phyloP scores from a whole-genome alignment of 306 rosid species.

The Carpinus fangiana region DNA sequence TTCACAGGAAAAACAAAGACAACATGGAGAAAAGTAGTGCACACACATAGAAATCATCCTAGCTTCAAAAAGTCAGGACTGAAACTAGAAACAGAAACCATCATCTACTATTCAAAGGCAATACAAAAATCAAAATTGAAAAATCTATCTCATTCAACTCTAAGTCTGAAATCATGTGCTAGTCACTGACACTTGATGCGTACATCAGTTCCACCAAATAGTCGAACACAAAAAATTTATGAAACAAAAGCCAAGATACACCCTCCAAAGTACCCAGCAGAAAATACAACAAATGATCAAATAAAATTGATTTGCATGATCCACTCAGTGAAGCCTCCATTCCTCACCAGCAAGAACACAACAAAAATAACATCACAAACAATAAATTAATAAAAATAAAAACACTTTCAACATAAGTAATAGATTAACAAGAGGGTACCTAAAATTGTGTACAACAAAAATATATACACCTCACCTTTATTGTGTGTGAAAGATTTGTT shows the following conservation, averaged over 20 bases:
- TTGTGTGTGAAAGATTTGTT: conserved; percentile 84
- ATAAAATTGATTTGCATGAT: not conserved
- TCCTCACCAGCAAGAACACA: not conserved
- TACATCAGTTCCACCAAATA: not conserved
- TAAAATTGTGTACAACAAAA: conserved; percentile 14
- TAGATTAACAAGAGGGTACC: not conserved
- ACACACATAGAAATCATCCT: too few species aligned
- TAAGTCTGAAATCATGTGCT: too few species aligned
- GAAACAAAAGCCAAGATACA: not conserved
- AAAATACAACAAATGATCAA: conserved; percentile 1
- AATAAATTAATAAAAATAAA: not conserved
- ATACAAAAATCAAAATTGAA: too few species aligned
- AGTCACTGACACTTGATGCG: not conserved
- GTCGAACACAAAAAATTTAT: not conserved
- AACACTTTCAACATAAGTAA: not conserved
- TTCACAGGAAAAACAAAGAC: too few species aligned
- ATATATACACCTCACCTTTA: conserved; percentile 57
- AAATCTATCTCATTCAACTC: not conserved
- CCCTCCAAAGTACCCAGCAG: not conserved
- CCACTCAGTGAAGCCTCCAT: not conserved
- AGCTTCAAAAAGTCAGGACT: too few species aligned
- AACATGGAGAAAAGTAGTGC: too few species aligned
- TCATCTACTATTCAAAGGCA: too few species aligned
- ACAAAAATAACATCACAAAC: not conserved
- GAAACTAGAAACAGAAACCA: too few species aligned